Percentiles rank a stretch among this genome's conserved stretches.
These are phyloP conservation scores for Fusarium beomiforme DNA, from an alignment of 2,329 filamentous ascomycete genomes.

Conservation along the genomic window DNA sequence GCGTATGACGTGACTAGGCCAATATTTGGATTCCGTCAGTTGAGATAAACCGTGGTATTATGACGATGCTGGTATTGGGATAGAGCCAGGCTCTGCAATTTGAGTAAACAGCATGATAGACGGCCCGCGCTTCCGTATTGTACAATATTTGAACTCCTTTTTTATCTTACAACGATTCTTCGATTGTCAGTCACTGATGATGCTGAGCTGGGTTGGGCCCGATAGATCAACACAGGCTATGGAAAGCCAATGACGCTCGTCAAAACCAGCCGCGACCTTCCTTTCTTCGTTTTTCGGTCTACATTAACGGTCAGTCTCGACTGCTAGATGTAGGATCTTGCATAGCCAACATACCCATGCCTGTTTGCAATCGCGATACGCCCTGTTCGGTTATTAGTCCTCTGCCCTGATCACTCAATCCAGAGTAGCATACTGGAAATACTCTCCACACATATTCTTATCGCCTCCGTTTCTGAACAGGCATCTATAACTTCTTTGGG, in stretches of 20 bases:
- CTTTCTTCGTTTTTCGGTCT: conserved; percentile 50
- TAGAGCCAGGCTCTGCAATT: neutral
- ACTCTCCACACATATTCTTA: conserved; percentile 89
- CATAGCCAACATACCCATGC: conserved; percentile 73
- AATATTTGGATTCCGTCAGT: neutral
- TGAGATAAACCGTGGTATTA: neutral
- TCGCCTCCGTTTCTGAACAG: conserved; percentile 89
- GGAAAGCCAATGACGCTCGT: neutral
- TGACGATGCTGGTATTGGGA: neutral
- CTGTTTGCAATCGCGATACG: conserved; percentile 95
- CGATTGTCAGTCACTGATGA: neutral
- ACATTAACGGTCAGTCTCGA: neutral
- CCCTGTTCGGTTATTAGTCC: conserved; percentile 62
- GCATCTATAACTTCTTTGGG: conserved; percentile 85
- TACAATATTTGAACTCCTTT: conserved; percentile 10
- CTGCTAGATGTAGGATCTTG: neutral
- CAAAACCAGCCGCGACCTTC: conserved; percentile 43
- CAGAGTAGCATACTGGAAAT: conserved; percentile 79
- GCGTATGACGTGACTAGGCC: neutral
- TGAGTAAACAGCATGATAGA: neutral
- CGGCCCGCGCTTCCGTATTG: conserved; percentile 2
- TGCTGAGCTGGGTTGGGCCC: neutral
- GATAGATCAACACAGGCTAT: neutral
- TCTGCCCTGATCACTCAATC: neutral
- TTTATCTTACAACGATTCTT: conserved; percentile 20